These are phyloP conservation scores for Torulaspora globosa DNA, from an alignment of 1,139 yeast species.

Conservation along the genomic window DNA sequence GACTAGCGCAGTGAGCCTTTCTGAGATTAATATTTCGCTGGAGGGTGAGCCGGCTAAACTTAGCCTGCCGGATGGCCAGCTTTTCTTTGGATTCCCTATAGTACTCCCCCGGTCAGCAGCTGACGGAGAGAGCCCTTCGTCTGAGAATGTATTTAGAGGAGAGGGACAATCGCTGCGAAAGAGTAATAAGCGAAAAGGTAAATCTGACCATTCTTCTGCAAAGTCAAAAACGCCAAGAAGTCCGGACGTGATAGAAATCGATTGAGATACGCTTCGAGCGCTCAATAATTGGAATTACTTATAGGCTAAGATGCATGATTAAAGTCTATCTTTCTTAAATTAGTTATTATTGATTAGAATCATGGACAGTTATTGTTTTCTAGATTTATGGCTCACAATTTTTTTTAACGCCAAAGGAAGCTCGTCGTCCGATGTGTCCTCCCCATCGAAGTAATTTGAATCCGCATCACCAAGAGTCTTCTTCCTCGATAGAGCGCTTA, in stretches of 20 bases:
- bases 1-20: conserved; percentile 12
- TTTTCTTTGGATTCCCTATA: conserved; percentile 91
- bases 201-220: conserved; percentile 41
- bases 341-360: not conserved
- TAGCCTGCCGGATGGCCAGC: conserved; percentile 72
- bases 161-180: conserved; percentile 70
- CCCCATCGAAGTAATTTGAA: conserved; percentile 17
- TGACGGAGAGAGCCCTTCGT: conserved; percentile 37
- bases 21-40: conserved; percentile 31
- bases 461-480: conserved; percentile 36
- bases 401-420: conserved; percentile 39
- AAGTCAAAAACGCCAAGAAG: conserved; percentile 49
- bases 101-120: conserved; percentile 55
- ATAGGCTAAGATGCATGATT: not conserved
- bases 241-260: conserved; percentile 78
- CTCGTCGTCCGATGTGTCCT: conserved; percentile 43
- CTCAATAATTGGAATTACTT: not conserved
- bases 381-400: conserved; percentile 33
- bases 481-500: conserved; percentile 20
- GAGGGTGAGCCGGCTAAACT: conserved; percentile 68
- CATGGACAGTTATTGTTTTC: conserved; percentile 2
- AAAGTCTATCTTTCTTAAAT: not conserved
- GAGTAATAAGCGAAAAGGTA: conserved; percentile 68
- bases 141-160: conserved; percentile 46
- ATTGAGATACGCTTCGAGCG: conserved; percentile 36